phyloP scores from a whole-genome alignment of 2,329 filamentous ascomycete genomes.

The Paraconiothyrium brasiliense region DNA sequence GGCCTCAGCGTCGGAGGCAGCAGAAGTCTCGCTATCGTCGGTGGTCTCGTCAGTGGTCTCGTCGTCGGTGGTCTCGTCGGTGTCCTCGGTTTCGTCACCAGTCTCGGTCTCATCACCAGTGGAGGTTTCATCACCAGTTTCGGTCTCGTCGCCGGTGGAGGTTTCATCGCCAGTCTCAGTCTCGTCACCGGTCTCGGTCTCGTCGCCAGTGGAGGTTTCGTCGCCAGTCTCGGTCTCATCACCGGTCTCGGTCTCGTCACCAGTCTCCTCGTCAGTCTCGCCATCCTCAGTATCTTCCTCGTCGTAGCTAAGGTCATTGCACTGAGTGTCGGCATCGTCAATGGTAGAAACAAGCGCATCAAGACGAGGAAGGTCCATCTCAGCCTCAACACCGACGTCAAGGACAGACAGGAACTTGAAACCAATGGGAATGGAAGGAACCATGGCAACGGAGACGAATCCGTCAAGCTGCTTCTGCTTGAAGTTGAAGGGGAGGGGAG shows the following conservation, averaged over 20 bases:
- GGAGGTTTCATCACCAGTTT: not conserved
- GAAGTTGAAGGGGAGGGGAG: slow-evolving; percentile 45
- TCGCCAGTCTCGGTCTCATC: not conserved
- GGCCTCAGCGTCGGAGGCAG: not conserved
- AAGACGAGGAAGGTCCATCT: slow-evolving; percentile 45
- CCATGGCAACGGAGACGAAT: slow-evolving; percentile 40
- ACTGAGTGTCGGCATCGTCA: slow-evolving; percentile 29
- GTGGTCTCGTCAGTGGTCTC: not conserved
- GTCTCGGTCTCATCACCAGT: not conserved
- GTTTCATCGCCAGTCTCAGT: not conserved
- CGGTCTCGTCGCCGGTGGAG: not conserved
- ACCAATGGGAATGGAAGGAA: slow-evolving; percentile 46
- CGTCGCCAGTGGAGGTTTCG: not conserved
- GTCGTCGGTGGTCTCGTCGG: not conserved
- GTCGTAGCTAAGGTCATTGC: slow-evolving; percentile 24
- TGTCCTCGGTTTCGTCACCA: not conserved
- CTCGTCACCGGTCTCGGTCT: not conserved
- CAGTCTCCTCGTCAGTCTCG: not conserved
- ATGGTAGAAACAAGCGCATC: slow-evolving; percentile 38
- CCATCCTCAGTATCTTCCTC: not conserved
- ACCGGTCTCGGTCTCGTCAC: not conserved
- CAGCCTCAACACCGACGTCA: slow-evolving; percentile 37
- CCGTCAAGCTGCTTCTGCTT: slow-evolving; percentile 39
- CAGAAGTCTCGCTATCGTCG: not conserved
- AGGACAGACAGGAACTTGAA: slow-evolving; percentile 44